phyloP scores from a whole-genome alignment of 352 stramenopile genomes.

The Pythium oligandrum region DNA sequence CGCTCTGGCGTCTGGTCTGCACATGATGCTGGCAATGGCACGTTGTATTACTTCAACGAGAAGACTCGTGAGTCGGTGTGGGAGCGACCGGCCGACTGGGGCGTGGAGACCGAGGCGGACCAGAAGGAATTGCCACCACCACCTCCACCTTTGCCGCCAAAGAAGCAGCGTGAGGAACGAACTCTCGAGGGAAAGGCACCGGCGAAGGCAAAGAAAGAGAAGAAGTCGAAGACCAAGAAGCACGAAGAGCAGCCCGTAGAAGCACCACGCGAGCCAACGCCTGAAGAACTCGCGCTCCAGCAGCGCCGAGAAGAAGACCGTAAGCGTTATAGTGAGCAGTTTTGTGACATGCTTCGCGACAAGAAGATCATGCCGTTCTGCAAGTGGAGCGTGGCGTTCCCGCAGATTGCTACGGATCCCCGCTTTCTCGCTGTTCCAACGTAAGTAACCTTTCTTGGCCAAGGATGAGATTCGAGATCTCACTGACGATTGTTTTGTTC shows the following conservation, averaged over 20 bases:
- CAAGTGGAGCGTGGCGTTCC: constrained; percentile 78
- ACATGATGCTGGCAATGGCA: constrained; percentile 63
- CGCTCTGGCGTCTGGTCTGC: constrained; percentile 64
- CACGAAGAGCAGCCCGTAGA: constrained; percentile 22
- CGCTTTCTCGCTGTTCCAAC: constrained; percentile 66
- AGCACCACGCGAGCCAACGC: constrained; percentile 14
- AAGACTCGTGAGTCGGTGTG: constrained; percentile 63
- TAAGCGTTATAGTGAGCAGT: constrained; percentile 46
- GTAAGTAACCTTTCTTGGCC: constrained; percentile 17
- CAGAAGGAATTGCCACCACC: constrained; percentile 19
- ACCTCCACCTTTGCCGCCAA: constrained; percentile 13
- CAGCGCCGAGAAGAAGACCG: constrained; percentile 31
- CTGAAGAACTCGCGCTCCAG: constrained; percentile 26
- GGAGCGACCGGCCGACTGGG: constrained; percentile 68
- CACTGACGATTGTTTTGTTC: constrained; percentile 4
- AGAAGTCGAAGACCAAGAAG: constrained; percentile 14
- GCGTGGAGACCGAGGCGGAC: constrained; percentile 12
- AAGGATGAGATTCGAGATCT: neutral
- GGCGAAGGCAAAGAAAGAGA: constrained; percentile 20
- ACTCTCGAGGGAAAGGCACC: constrained; percentile 2
- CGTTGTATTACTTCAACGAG: constrained; percentile 79
- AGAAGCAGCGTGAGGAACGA: constrained; percentile 4
- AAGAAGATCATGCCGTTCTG: constrained; percentile 84
- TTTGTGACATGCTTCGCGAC: constrained; percentile 66
- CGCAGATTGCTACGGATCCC: constrained; percentile 63